Percentiles rank a stretch among this genome's conserved stretches.
phyloP scores from a whole-genome alignment of 371 early-diverging fungal genomes.

The Zopfochytrium polystomum region DNA sequence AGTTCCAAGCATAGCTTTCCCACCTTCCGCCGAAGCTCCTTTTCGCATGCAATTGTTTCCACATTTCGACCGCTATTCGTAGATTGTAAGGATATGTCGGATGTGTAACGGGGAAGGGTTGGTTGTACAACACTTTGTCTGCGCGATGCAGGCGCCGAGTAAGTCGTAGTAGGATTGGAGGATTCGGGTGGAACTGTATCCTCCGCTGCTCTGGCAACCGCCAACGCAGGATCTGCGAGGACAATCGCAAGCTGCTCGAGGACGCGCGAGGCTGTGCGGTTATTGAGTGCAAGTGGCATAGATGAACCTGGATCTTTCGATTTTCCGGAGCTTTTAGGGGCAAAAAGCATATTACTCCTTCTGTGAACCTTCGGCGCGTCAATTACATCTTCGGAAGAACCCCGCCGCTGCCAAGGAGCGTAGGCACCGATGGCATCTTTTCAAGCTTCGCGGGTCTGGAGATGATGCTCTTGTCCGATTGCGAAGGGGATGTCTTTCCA shows the following conservation, averaged over 20 bases:
- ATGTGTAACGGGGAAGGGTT: slow-evolving; percentile 8
- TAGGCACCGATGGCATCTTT: no score
- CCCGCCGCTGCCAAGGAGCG: no score
- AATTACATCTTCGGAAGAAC: no score
- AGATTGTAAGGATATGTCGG: slow-evolving; percentile 5
- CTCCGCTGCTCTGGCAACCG: background rate
- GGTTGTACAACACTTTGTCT: background rate
- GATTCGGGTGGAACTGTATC: background rate
- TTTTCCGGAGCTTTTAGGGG: no score
- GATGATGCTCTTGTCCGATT: no score
- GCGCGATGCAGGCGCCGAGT: slow-evolving; percentile 8
- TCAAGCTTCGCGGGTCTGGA: no score
- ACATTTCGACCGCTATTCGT: background rate
- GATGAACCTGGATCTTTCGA: no score
- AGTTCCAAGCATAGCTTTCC: slow-evolving; percentile 37
- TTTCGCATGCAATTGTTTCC: slow-evolving; percentile 3
- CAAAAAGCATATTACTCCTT: no score
- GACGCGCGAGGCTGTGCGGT: slow-evolving; percentile 1
- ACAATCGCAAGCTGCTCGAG: slow-evolving; percentile 21
- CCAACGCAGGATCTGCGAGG: slow-evolving; percentile 5
- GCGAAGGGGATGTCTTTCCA: no score
- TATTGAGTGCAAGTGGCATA: no score
- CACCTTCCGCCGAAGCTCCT: slow-evolving; percentile 30
- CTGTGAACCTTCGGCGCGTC: no score
- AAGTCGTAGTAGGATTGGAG: background rate